Conservation (phyloP, 2,329 filamentous ascomycete species). For the Aspergillus sclerotialis region DNA sequence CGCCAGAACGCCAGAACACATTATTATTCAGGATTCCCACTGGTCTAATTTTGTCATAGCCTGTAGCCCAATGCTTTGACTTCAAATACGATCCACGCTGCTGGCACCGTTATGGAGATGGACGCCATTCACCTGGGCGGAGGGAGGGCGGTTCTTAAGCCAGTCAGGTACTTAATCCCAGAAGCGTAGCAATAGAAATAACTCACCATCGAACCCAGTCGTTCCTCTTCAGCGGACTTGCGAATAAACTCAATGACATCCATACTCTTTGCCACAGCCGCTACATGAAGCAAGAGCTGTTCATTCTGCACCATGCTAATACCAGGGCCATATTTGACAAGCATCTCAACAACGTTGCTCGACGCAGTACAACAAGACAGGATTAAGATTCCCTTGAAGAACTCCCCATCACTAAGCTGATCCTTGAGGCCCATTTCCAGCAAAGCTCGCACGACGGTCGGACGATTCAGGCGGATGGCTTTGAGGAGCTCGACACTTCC, state of each 20-base stretch:
- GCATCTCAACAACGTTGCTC: slow-evolving; percentile 3
- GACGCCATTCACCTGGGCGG: too few relatives aligned
- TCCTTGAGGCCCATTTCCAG: slow-evolving; percentile 10
- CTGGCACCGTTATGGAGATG: too few relatives aligned
- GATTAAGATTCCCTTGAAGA: slow-evolving; percentile 4
- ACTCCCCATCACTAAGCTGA: slow-evolving; percentile 1
- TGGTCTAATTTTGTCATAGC: too few relatives aligned
- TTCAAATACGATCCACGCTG: too few relatives aligned
- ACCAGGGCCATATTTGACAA: slow-evolving; percentile 23
- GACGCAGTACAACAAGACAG: slow-evolving; percentile 6
- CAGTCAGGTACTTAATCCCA: too few relatives aligned
- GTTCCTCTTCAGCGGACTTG: too few relatives aligned
- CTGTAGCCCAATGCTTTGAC: too few relatives aligned
- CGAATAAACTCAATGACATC: slow-evolving; percentile 25
- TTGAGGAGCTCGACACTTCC: slow-evolving; percentile 6
- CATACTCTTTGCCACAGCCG: slow-evolving; percentile 17
- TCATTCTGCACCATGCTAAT: slow-evolving; percentile 16
- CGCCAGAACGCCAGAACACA: too few relatives aligned
- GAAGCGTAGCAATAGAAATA: too few relatives aligned
- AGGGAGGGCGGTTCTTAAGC: too few relatives aligned
- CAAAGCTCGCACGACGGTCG: slow-evolving; percentile 6
- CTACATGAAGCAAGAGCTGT: slow-evolving; percentile 12
- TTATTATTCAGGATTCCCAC: too few relatives aligned
- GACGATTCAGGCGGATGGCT: slow-evolving; percentile 4
- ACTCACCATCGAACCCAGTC: neutral